Conservation (phyloP, 306 rosid species). For the Castanospermum australe region DNA sequence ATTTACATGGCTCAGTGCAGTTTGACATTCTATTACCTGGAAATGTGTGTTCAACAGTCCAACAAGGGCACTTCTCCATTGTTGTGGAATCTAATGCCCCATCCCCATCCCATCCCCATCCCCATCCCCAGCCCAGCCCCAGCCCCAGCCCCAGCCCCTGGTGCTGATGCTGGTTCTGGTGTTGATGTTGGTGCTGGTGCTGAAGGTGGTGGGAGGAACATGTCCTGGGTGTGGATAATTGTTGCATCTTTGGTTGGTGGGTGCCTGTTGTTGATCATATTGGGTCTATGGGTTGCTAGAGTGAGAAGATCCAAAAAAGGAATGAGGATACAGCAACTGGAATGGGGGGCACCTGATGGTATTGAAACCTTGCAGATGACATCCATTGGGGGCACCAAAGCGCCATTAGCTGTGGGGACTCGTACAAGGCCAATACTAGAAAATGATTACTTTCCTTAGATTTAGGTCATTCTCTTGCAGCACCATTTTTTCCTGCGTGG, state of each 20-base stretch:
- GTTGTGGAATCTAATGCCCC: constrained; percentile 53
- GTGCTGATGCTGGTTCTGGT: constrained; percentile 10
- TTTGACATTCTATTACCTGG: constrained; percentile 48
- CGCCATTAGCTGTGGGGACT: constrained; percentile 58
- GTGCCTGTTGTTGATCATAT: constrained; percentile 18
- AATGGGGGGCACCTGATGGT: constrained; percentile 38
- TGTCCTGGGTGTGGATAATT: constrained; percentile 42
- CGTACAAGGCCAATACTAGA: constrained; percentile 61
- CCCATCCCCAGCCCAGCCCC: constrained; percentile 47
- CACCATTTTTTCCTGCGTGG: neutral
- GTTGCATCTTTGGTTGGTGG: constrained; percentile 41
- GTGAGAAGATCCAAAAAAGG: constrained; percentile 14
- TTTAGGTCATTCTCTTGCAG: constrained; percentile 10
- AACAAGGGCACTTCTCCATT: constrained; percentile 64
- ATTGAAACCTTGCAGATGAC: constrained; percentile 44
- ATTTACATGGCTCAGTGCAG: constrained; percentile 58
- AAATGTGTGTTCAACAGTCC: constrained; percentile 43
- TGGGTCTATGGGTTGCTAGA: constrained; percentile 33
- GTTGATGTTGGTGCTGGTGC: neutral
- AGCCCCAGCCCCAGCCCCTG: constrained; percentile 31
- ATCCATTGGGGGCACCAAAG: constrained; percentile 50
- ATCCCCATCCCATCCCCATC: constrained; percentile 40
- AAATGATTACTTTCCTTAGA: constrained; percentile 58
- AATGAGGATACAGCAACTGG: constrained; percentile 52
- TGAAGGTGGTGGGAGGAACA: neutral